Evolutionary conservation across 2,329 filamentous ascomycete genomes (phyloP).

Genomic region (Penicillium sp.): DNA sequence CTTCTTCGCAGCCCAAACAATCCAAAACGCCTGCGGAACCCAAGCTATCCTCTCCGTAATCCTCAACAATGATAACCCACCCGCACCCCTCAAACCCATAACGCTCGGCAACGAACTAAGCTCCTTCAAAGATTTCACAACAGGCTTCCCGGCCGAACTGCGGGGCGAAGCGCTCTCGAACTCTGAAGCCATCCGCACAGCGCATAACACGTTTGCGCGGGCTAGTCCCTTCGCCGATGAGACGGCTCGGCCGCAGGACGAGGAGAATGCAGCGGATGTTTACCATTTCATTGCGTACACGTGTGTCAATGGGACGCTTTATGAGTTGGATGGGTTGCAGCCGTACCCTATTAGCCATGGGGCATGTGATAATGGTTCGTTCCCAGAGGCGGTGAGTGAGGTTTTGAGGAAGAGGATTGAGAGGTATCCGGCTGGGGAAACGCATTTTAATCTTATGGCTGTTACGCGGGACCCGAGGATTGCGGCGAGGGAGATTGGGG

Average conservation of each 20-base stretch:
- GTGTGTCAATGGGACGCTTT: conserved; percentile 72
- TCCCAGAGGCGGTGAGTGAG: conserved; percentile 78
- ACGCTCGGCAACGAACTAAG: conserved; percentile 69
- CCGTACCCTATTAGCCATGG: conserved; percentile 90
- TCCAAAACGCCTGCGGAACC: conserved; percentile 97
- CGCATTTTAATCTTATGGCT: conserved; percentile 92
- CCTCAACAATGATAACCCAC: conserved; percentile 67
- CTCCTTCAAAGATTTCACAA: conserved; percentile 86
- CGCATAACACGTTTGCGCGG: conserved; percentile 87
- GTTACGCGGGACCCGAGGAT: conserved; percentile 82
- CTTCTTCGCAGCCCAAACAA: conserved; percentile 96
- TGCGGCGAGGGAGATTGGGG: conserved; percentile 76
- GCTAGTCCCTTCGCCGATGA: conserved; percentile 92
- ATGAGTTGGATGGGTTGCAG: conserved; percentile 94
- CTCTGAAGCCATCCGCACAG: conserved; percentile 68
- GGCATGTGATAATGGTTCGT: conserved; percentile 65
- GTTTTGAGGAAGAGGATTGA: conserved; percentile 81
- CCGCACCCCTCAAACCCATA: conserved; percentile 44
- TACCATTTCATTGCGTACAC: conserved; percentile 99
- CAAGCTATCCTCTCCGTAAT: conserved; percentile 91
- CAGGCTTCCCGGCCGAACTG: conserved; percentile 74
- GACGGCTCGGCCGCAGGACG: conserved; percentile 69
- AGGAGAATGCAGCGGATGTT: conserved; percentile 70
- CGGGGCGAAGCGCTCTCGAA: conserved; percentile 71
- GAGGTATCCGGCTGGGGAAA: conserved; percentile 82